A percentile compares a stretch with the other conserved stretches of the same genome.
Evolutionary conservation across 2,329 filamentous ascomycete species (phyloP).

Genomic region (Ophiostoma quercus): DNA sequence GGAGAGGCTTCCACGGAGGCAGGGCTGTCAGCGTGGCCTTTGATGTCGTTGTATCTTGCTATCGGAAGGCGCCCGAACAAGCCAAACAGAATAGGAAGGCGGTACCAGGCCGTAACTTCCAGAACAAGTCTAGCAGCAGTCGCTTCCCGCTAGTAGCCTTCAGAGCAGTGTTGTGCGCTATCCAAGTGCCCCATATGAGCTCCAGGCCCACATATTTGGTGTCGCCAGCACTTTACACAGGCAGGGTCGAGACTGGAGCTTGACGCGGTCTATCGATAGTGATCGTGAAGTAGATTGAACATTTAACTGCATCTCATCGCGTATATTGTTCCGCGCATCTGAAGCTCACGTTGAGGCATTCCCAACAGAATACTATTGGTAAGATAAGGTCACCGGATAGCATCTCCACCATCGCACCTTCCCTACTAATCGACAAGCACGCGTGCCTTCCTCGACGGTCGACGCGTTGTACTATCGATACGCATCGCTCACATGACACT

Average conservation of each 20-base stretch:
- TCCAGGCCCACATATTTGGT: neutral
- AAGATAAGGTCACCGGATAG: neutral
- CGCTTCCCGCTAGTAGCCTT: neutral
- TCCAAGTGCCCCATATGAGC: neutral
- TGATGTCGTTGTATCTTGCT: neutral
- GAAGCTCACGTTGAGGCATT: neutral
- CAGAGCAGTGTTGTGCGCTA: neutral
- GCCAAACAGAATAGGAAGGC: slow-evolving; percentile 12
- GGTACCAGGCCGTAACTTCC: slow-evolving; percentile 10
- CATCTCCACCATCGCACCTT: neutral
- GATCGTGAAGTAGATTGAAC: neutral
- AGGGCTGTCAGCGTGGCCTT: slow-evolving; percentile 11
- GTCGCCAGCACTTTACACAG: neutral
- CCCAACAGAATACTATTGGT: neutral
- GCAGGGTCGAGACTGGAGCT: neutral
- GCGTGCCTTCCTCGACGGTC: neutral
- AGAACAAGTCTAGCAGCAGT: neutral
- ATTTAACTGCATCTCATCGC: neutral
- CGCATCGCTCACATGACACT: neutral
- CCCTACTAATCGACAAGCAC: neutral
- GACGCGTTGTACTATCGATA: neutral
- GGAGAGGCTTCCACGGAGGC: neutral
- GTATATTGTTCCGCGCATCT: neutral
- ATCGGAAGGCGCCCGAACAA: neutral
- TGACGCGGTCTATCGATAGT: slow-evolving; percentile 6